Conservation (phyloP, 768 basidiomycete species). For the Asterophora parasitica region DNA sequence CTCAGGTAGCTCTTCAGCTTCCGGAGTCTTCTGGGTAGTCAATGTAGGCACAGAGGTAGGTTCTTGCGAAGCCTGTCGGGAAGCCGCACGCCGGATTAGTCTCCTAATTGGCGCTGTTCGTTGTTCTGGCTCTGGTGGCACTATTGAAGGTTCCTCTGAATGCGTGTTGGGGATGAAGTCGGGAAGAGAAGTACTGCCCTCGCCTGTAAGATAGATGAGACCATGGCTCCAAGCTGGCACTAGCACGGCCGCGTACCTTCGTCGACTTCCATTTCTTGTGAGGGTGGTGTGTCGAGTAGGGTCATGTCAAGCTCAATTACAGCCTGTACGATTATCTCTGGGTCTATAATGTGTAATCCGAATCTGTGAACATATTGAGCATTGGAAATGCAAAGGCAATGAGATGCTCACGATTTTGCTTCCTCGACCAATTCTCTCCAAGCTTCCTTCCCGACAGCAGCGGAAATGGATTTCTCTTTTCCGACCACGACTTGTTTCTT, state of each 20-base stretch:
- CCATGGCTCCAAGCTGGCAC: neutral
- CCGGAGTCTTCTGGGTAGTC: constrained; percentile 9
- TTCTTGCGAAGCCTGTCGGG: constrained; percentile 38
- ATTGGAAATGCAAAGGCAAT: neutral
- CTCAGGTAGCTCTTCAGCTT: constrained; percentile 15
- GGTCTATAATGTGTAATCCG: constrained; percentile 37
- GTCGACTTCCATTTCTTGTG: constrained; percentile 13
- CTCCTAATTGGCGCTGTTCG: constrained; percentile 15
- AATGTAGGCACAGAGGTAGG: constrained; percentile 19
- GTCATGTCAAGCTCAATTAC: constrained; percentile 35
- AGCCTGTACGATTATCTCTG: constrained; percentile 49
- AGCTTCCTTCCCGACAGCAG: constrained; percentile 46
- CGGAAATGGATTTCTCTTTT: constrained; percentile 39
- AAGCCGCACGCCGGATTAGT: constrained; percentile 34
- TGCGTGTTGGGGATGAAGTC: constrained; percentile 50
- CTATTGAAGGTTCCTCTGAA: constrained; percentile 44
- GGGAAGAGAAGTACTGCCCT: constrained; percentile 34
- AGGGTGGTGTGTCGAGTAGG: constrained; percentile 19
- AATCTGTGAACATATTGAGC: constrained; percentile 23
- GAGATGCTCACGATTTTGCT: constrained; percentile 40
- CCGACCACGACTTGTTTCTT: constrained; percentile 50
- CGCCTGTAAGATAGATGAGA: constrained; percentile 6
- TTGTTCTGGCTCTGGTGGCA: constrained; percentile 21
- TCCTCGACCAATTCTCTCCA: constrained; percentile 53
- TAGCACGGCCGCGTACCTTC: constrained; percentile 7